phyloP scores from a whole-genome alignment of 345 rosid genomes.

The Dipteronia sinensis region DNA sequence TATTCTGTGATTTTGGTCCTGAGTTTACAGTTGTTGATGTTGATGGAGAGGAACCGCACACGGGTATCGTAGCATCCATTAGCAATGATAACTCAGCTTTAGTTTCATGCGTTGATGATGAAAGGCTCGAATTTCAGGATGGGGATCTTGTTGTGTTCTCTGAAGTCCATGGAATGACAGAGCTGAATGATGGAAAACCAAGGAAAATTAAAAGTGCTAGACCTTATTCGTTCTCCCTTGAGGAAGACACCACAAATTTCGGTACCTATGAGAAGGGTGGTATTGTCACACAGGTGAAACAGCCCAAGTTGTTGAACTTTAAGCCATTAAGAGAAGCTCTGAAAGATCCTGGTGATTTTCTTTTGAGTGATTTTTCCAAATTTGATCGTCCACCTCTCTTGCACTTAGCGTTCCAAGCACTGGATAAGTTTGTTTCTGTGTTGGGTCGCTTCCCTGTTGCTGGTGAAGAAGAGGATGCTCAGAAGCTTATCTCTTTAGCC shows the following conservation, averaged over 20 bases:
- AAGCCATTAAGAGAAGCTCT: constrained; percentile 91
- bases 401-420: constrained; percentile 93
- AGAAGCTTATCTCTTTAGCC: constrained; percentile 68
- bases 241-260: constrained; percentile 75
- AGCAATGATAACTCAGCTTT: constrained; percentile 86
- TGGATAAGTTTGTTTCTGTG: constrained; percentile 73
- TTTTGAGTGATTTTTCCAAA: constrained; percentile 91
- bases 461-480: constrained; percentile 94
- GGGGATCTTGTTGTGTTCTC: constrained; percentile 96
- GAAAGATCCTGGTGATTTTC: constrained; percentile 93
- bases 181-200: constrained; percentile 93
- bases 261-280: constrained; percentile 85
- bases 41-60: constrained; percentile 94
- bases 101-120: constrained; percentile 94
- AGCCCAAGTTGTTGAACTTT: constrained; percentile 79
- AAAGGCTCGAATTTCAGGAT: constrained; percentile 94
- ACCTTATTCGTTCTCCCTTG: constrained; percentile 88
- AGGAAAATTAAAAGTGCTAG: constrained; percentile 83
- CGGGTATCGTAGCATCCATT: constrained; percentile 93
- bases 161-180: constrained; percentile 93
- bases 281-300: constrained; percentile 94
- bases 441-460: constrained; percentile 77
- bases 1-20: constrained; percentile 98
- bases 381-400: constrained; percentile 87
- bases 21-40: constrained; percentile 87